Base-by-base conservation (phyloP, 495 filamentous ascomycete genomes). In the Daldinia childiae region DNA sequence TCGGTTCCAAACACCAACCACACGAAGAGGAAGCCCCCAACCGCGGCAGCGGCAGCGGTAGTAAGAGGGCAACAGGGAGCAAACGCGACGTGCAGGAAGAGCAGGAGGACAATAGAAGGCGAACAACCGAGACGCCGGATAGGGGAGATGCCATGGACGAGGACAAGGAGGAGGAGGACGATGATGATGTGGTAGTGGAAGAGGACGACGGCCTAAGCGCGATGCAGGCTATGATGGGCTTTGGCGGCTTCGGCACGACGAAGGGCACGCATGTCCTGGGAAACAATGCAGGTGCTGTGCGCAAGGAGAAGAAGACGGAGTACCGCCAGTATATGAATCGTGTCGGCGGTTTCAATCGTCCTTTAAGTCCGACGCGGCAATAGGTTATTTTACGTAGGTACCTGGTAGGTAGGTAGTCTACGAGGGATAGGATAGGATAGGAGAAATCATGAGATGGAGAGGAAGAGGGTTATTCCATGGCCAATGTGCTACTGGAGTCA, bases 281-380 rank as follows among this genome's bases (percentile, higher is more conserved):
- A 6, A 99, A 99, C 76, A 87, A 97, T 74, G 87, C 93, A 60
- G 94, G 90, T 56, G 92, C 85, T 6, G 89, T 97, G 30, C 82
- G 91, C 65, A 98, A 97, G 85, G 95, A 97, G 83, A 98, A 97
- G 89, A 93, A 93, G 86, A 92, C 91, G 6, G 89, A 96, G 85
- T 98, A 98, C 76, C 85, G 95, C 76, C 95, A 99, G 87, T 99
- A 99, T 79, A 99, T 99, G 95, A 99, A 99, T 79, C 90, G 95
- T 62, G 81, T 89, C n/a, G 95, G 95, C 51, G 95, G 95, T 48
- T 99, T 99, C 85, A 99, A 99, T 80, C 84, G 95, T 74, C 94
- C 95, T 43, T 86, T 99, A 67, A 87, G 85, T 76, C 86, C 85
- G 12, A 71, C 68, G 3, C 79, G 83, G 19, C 82, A 81, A 34